A percentile compares a stretch with the other conserved stretches of the same genome.
Evolutionary conservation across 2,329 filamentous ascomycete species (phyloP).

Genomic region (Didymella arachidicola): DNA sequence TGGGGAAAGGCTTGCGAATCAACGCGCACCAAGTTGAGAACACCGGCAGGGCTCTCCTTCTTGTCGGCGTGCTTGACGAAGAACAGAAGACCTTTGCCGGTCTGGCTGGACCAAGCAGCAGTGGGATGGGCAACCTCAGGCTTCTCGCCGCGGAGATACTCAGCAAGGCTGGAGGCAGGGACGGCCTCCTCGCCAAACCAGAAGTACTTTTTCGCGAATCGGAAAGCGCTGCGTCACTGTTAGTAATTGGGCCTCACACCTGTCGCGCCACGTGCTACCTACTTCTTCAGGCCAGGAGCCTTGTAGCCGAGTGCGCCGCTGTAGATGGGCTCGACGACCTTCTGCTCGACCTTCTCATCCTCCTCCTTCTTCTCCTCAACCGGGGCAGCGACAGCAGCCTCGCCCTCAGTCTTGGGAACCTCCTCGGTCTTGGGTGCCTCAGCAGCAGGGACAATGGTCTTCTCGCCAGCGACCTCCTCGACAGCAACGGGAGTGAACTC

Average conservation of each 20-base stretch:
- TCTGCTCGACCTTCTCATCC: slow-evolving; percentile 57
- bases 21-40: slow-evolving; percentile 80
- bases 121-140: slow-evolving; percentile 77
- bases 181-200: slow-evolving; percentile 70
- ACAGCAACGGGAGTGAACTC: slow-evolving; percentile 50
- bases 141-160: slow-evolving; percentile 91
- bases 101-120: slow-evolving; percentile 89
- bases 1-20: not conserved
- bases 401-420: slow-evolving; percentile 31
- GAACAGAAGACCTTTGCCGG: slow-evolving; percentile 94
- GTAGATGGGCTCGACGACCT: slow-evolving; percentile 71
- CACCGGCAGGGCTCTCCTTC: slow-evolving; percentile 80
- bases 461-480: slow-evolving; percentile 54
- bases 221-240: slow-evolving; percentile 72
- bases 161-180: slow-evolving; percentile 74
- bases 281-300: slow-evolving; percentile 89
- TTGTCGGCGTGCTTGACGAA: slow-evolving; percentile 83
- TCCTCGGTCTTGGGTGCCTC: slow-evolving; percentile 50
- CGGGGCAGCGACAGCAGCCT: slow-evolving; percentile 34
- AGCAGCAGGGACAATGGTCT: slow-evolving; percentile 35
- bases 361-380: slow-evolving; percentile 50
- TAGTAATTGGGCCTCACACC: slow-evolving; percentile 19
- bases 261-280: slow-evolving; percentile 53
- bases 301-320: slow-evolving; percentile 91
- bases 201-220: slow-evolving; percentile 92